phyloP scores from a whole-genome alignment of 202 grass and related monocot genomes.

The Tripidium arundinaceum region DNA sequence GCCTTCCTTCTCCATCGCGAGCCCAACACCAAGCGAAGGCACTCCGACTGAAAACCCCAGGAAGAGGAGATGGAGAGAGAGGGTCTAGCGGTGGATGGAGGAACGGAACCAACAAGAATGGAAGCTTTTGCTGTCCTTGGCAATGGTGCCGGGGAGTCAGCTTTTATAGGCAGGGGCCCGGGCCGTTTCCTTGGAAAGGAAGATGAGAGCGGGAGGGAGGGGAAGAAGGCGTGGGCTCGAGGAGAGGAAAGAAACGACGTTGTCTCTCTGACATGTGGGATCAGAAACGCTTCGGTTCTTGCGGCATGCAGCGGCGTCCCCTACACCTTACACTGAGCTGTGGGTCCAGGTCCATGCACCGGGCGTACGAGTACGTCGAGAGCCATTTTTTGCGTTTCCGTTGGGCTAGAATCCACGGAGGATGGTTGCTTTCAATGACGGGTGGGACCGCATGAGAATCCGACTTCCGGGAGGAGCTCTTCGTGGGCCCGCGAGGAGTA shows the following conservation, averaged over 20 bases:
- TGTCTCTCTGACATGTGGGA: background rate
- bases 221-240: background rate
- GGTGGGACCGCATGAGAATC: background rate
- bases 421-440: background rate
- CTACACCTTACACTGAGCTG: background rate
- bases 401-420: background rate
- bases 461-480: background rate
- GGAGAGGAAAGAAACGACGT: background rate
- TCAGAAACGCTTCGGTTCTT: too few relatives aligned
- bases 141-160: constrained; percentile 14
- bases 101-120: background rate
- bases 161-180: constrained; percentile 23
- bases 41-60: background rate
- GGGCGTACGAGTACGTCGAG: too few relatives aligned
- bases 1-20: background rate
- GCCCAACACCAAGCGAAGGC: too few relatives aligned
- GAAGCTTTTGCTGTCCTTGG: constrained; percentile 3
- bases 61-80: too few relatives aligned
- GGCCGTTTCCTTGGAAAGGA: constrained; percentile 27
- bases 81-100: background rate
- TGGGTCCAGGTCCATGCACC: background rate
- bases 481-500: background rate
- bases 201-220: background rate
- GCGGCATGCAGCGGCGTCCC: too few relatives aligned
- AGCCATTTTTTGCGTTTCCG: background rate